These are phyloP conservation scores for Herpetomonas tarakana DNA, from an alignment of 208 protist genomes.

Conservation along the genomic window DNA sequence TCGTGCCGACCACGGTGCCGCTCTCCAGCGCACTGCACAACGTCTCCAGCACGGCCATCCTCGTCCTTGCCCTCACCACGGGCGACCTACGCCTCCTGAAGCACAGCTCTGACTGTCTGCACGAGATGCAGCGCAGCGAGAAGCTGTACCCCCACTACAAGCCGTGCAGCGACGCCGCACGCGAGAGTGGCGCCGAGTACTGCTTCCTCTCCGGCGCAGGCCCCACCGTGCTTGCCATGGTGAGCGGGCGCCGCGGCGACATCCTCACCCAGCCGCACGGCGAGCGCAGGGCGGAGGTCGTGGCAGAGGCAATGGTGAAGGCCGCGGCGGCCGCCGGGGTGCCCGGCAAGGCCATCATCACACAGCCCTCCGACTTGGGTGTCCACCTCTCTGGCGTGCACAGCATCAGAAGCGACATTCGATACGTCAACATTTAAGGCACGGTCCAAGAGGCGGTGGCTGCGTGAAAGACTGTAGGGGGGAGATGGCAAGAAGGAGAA, in stretches of 20 bases:
- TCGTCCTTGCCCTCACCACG: conserved; percentile 80
- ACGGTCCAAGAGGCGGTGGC: not conserved
- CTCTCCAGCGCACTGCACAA: conserved; percentile 90
- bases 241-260: conserved; percentile 55
- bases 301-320: conserved; percentile 77
- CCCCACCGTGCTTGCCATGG: conserved; percentile 76
- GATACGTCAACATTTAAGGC: conserved; percentile 26
- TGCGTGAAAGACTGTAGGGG: conserved; percentile 19
- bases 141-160: conserved; percentile 80
- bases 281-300: conserved; percentile 53
- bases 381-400: conserved; percentile 60
- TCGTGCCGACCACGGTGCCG: conserved; percentile 62
- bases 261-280: conserved; percentile 40
- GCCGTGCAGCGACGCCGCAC: conserved; percentile 56
- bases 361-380: conserved; percentile 69
- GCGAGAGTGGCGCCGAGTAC: conserved; percentile 62
- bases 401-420: conserved; percentile 32
- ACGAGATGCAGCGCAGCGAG: conserved; percentile 76
- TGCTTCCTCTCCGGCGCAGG: conserved; percentile 80
- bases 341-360: conserved; percentile 69
- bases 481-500: too few relatives aligned
- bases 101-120: conserved; percentile 73
- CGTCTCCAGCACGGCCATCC: conserved; percentile 82
- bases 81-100: conserved; percentile 64
- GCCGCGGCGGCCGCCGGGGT: conserved; percentile 57